Evolutionary conservation across 2,329 filamentous ascomycete species (phyloP).

Genomic region (Cytospora schulzeri): DNA sequence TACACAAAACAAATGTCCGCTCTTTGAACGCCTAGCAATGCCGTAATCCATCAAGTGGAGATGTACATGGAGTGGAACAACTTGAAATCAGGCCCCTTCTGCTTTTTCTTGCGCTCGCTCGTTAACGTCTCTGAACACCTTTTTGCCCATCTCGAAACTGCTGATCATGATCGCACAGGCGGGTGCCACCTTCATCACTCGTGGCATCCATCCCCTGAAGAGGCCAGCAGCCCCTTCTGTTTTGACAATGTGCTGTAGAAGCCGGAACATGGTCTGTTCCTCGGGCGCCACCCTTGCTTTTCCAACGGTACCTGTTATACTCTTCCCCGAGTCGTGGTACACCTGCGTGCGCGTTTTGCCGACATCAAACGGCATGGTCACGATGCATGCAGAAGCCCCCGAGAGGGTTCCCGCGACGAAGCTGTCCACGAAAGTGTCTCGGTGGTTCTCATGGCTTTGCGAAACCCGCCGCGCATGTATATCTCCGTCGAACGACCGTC

Average conservation of each 20-base stretch:
- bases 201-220: conserved; percentile 88
- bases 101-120: conserved; percentile 42
- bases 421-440: conserved; percentile 81
- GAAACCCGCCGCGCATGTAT: conserved; percentile 53
- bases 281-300: conserved; percentile 60
- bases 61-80: conserved; percentile 10
- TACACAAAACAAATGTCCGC: conserved; percentile 20
- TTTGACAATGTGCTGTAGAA: conserved; percentile 88
- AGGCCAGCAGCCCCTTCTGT: conserved; percentile 80
- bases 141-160: conserved; percentile 95
- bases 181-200: conserved; percentile 91
- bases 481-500: conserved; percentile 43
- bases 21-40: conserved; percentile 19
- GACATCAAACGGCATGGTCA: conserved; percentile 95
- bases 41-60: conserved; percentile 26
- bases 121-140: conserved; percentile 78
- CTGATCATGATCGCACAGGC: conserved; percentile 99
- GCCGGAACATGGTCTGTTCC: conserved; percentile 74
- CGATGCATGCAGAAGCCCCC: conserved; percentile 80
- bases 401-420: conserved; percentile 85
- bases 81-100: conserved; percentile 27
- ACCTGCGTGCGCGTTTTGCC: conserved; percentile 96
- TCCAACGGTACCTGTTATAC: conserved; percentile 39
- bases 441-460: conserved; percentile 69
- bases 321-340: conserved; percentile 57